Evolutionary conservation across 1,139 yeast genomes (phyloP), one percentile per base, ranked within the genome.

Genomic region (Candida sp.): DNA sequence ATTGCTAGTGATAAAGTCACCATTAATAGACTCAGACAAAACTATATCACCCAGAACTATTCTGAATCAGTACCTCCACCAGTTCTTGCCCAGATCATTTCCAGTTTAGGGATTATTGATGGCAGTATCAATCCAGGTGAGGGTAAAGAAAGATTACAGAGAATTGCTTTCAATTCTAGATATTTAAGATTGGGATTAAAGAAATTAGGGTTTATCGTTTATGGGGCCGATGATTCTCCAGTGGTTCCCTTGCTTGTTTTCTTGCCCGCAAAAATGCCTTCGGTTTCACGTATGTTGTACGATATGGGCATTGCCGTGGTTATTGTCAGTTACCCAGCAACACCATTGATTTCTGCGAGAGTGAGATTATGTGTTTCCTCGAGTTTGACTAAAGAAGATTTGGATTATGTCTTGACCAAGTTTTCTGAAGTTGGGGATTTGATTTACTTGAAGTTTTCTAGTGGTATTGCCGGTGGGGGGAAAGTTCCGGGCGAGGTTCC

Each of bases 281-380:
- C 95, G 0, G 79, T 90, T 49, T 86, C 97, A 36, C 80, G 97
- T 62, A 77, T 81, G 77, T 77, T 93, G 75, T 79, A 87, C 54
- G 82, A 79, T 45, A 73, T 81, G 65, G 87, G 87, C 45, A 84
- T 93, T 49, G 99, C 99, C 5, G 93, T 93, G 42, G 99, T 95
- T 38, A 84, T 93, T 54, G 98, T 91, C 39, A 97, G 98, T 25
- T 93, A 93, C 61, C 99, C 99, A 7, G 99, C 99, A 1, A 91
- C 99, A 1, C 97, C 97, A 27, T 75, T 93, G 52, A 84, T 88
- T 33, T 81, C 91, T 43, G 88, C 96, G 8, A 82, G 99, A 68
- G 91, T 89, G 22, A 82, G 99, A 63, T 80, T 93, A 57, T 93
- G 99, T 73, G 86, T 95, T 52, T 86, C 96, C 47, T 75, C 98